Base-by-base conservation (phyloP, 805 yeast genomes). In the Metschnikowia hibisci region DNA sequence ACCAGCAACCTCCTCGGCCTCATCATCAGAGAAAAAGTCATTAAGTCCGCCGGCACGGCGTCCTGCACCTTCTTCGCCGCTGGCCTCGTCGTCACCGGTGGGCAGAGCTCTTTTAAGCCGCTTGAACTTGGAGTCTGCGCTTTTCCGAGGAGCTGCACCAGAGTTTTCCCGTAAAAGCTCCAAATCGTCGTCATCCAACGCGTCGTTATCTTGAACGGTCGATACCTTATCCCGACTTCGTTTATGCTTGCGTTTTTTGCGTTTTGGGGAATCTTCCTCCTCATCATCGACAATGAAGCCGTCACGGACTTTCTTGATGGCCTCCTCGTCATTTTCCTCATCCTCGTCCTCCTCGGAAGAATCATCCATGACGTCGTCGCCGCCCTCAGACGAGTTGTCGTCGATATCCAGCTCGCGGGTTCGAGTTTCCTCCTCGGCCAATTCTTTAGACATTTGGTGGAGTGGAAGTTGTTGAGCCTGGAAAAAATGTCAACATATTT, bases 241-340 rank as follows among this genome's bases (percentile, higher is more conserved):
- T 43, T 62, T 60, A 51, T 67, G 66, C 55, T 60, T 58, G 47
- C 62, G 53, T 42, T 58, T 43, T 35, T 48, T 46, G 26, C 41
- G 46, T 8, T 53, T 55, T 14, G 53, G 61, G 41, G 49, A 51
- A n/a, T 68, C 81, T 18, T 74, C 82, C 15, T 82, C 95, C 45
- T 85, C 96, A 54, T 87, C 96, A 55, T 89, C 96, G 14, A 87
- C 97, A 56, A 91, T 90, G 63, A 91, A 89, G 0, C 96, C 97
- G 48, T 89, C 96, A 37, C 91, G 79, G 32, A 90, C 84, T 54
- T 78, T 78, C 51, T 83, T 77, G 36, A 85, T 80, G 57, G 90
- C 97, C 52, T 90, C 96, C 57, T 85, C 96, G 57, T 89, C 95
- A 32, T 69, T 69, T 25, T 87, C 96, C 35, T 83, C 90, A 29